Conservation (phyloP, 768 basidiomycete species). For the Sutorius australiensis region DNA sequence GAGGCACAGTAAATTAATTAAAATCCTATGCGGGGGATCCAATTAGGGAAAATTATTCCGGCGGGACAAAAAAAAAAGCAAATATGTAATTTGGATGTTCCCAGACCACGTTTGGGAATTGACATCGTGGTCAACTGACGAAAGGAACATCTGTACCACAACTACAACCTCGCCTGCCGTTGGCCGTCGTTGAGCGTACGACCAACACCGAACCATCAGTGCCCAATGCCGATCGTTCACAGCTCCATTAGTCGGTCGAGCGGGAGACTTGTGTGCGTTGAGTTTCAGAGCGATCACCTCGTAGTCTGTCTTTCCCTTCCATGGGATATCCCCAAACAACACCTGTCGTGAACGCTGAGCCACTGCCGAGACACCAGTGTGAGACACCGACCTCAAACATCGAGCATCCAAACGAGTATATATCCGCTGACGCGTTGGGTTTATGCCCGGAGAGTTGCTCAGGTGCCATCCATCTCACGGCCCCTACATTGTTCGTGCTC, state of each 20-base stretch:
- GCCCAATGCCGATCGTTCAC: neutral
- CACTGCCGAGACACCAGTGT: constrained; percentile 9
- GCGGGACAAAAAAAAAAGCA: constrained; percentile 28
- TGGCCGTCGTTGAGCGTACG: neutral
- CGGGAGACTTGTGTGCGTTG: neutral
- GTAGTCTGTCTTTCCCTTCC: neutral
- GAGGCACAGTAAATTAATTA: no score
- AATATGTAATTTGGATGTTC: neutral
- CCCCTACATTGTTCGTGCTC: neutral
- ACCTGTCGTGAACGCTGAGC: neutral
- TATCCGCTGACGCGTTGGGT: neutral
- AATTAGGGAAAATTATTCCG: no score
- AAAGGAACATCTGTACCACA: neutral
- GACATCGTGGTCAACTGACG: neutral
- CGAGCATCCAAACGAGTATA: constrained; percentile 2
- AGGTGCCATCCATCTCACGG: neutral
- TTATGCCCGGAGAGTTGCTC: neutral
- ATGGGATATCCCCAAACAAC: constrained; percentile 3
- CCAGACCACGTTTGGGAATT: neutral
- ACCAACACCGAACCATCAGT: constrained; percentile 3
- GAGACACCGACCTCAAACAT: neutral
- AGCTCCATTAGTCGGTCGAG: neutral
- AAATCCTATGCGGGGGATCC: no score
- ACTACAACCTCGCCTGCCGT: neutral
- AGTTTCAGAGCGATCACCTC: constrained; percentile 1